Evolutionary conservation across 306 rosid species (phyloP).

Genomic region (Pyrus pyrifolia): DNA sequence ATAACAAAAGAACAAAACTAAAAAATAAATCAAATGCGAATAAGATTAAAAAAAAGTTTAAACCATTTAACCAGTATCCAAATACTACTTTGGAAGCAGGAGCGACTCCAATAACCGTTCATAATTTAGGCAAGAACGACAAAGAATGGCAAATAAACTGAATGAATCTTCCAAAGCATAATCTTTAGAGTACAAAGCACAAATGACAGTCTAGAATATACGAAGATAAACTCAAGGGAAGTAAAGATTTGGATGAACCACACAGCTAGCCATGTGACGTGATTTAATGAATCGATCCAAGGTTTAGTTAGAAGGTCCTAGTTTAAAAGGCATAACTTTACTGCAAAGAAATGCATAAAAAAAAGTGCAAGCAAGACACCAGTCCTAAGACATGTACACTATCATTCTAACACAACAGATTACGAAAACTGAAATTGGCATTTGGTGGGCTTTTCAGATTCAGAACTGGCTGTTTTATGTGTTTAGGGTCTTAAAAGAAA

Average conservation of each 20-base stretch:
- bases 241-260: background rate
- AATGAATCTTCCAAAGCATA: background rate
- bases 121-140: background rate
- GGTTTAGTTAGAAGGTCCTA: background rate
- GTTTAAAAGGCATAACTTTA: background rate
- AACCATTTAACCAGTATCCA: background rate
- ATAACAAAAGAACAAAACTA: background rate
- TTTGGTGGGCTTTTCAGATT: background rate
- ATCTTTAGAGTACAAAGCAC: background rate
- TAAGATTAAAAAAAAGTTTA: background rate
- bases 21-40: background rate
- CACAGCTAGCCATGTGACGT: background rate
- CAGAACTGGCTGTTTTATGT: background rate
- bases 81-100: background rate
- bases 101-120: background rate
- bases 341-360: background rate
- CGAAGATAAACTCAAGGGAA: background rate
- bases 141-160: background rate
- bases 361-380: background rate
- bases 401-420: too few species aligned
- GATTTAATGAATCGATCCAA: background rate
- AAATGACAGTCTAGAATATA: background rate
- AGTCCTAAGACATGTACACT: background rate
- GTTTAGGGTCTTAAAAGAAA: background rate
- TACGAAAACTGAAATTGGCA: background rate